Base-by-base conservation (phyloP, 2,329 filamentous ascomycete genomes). In the Cladosporium velox region DNA sequence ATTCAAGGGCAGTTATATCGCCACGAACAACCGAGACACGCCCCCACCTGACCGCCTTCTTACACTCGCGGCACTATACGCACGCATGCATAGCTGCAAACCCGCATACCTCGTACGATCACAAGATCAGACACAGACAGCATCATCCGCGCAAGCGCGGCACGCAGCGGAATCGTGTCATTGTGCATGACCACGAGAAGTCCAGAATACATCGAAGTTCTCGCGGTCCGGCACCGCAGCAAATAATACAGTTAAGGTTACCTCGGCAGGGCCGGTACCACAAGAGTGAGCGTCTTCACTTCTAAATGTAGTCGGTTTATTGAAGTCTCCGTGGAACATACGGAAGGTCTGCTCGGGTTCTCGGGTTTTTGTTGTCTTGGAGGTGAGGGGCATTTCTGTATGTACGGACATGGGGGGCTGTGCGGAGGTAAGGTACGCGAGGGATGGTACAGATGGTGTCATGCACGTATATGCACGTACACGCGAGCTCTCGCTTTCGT, bases 31-130 rank as follows among this genome's bases (percentile, higher is more conserved):
- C 52, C 52, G 30, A 55, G 28, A 32, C 15, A 15, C 7, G 52
- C 15, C 52, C 52, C 18, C 41, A 32, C 52, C 52, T 55, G 52
- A 55, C 52, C 24, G 24, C 18, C 15, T 34, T 34, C 52, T 55
- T 54, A 32, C 34, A 54, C 51, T 3, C 32, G 15, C 51, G 12
- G 51, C 15, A 30, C 21, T 54, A 30, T 30, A 30, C 24, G 52
- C 52, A 55, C 5, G 52, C 30, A 32, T 55, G 28, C 28, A 32
- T 24, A 21, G 15, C n/a, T 30, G 38, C 18, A 47, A 47, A 47
- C 18, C 41, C 41, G n/a, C 41, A 47, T 47, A 47, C 41, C 52
- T 55, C 52, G 52, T 55, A 55, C 52, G 52, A 55, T 55, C 52
- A 55, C 52, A 55, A 55, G 52, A 32, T 55, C 30, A 21, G 28